Evolutionary conservation across 2,329 filamentous ascomycete species (phyloP).

Genomic region (Fusarium pseudonygamai): DNA sequence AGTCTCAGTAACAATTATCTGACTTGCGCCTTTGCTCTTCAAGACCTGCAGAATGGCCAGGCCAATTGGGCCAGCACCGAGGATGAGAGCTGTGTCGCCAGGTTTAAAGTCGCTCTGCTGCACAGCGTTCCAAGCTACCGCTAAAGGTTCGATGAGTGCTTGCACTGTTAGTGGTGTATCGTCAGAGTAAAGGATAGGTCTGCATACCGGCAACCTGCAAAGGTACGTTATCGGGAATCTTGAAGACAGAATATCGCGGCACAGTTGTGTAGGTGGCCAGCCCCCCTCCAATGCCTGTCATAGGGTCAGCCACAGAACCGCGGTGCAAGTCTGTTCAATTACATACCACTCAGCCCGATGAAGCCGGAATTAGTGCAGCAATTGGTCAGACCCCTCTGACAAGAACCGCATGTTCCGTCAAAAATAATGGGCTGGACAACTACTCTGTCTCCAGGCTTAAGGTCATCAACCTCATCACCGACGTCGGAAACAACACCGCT

Average conservation of each 20-base stretch:
- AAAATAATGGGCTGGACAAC: not conserved
- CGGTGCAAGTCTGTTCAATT: too few relatives aligned
- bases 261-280: not conserved
- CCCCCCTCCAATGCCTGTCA: not conserved
- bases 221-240: not conserved
- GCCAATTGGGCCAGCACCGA: not conserved
- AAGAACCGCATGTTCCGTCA: not conserved
- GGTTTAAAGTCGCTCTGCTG: not conserved
- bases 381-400: not conserved
- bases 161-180: not conserved
- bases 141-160: not conserved
- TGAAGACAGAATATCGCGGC: not conserved
- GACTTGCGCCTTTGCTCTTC: not conserved
- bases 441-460: not conserved
- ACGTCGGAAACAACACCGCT: not conserved
- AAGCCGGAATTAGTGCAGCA: not conserved
- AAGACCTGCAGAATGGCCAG: not conserved
- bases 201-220: not conserved
- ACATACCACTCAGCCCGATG: not conserved
- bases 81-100: not conserved
- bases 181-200: rapidly evolving
- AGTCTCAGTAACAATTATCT: not conserved
- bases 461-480: not conserved
- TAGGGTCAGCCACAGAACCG: rapidly evolving
- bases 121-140: not conserved